phyloP scores from a whole-genome alignment of 2,329 filamentous ascomycete species.

The Lithohypha guttulata region DNA sequence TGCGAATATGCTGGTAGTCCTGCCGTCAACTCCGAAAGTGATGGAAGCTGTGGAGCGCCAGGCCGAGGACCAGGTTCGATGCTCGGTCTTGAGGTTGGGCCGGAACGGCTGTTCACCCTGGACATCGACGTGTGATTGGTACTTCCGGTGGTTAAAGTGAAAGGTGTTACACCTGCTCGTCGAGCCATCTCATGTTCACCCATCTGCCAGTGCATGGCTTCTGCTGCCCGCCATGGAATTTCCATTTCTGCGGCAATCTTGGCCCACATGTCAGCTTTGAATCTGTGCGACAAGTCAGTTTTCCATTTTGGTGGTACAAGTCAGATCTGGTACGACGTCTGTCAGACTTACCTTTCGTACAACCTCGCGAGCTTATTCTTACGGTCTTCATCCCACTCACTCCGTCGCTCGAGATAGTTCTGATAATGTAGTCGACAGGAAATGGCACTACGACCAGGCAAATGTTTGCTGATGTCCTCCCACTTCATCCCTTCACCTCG shows the following conservation, averaged over 20 bases:
- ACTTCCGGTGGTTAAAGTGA: conserved; percentile 50
- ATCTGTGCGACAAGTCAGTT: conserved; percentile 45
- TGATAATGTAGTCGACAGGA: conserved; percentile 93
- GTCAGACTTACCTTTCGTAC: conserved; percentile 70
- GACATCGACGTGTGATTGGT: neutral
- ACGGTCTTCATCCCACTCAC: conserved; percentile 93
- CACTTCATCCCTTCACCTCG: conserved; percentile 91
- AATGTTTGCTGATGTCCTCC: conserved; percentile 89
- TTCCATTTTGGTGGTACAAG: conserved; percentile 4
- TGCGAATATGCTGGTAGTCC: conserved; percentile 36
- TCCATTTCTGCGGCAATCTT: conserved; percentile 92
- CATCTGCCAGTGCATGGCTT: conserved; percentile 97
- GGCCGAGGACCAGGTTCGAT: conserved; percentile 28
- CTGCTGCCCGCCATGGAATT: conserved; percentile 86
- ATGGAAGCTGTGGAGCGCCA: conserved; percentile 31
- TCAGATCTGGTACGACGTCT: conserved; percentile 18
- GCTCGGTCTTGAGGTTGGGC: conserved; percentile 30
- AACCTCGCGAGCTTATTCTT: conserved; percentile 93
- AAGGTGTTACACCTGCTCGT: conserved; percentile 79
- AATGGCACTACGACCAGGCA: conserved; percentile 85
- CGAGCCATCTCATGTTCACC: conserved; percentile 90
- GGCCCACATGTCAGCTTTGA: conserved; percentile 96
- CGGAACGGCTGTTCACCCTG: conserved; percentile 24
- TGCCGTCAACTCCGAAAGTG: conserved; percentile 37
- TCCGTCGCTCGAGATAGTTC: conserved; percentile 86